phyloP scores from a whole-genome alignment of 192 early-diverging fungal genomes.

The Dissophora globulifera region DNA sequence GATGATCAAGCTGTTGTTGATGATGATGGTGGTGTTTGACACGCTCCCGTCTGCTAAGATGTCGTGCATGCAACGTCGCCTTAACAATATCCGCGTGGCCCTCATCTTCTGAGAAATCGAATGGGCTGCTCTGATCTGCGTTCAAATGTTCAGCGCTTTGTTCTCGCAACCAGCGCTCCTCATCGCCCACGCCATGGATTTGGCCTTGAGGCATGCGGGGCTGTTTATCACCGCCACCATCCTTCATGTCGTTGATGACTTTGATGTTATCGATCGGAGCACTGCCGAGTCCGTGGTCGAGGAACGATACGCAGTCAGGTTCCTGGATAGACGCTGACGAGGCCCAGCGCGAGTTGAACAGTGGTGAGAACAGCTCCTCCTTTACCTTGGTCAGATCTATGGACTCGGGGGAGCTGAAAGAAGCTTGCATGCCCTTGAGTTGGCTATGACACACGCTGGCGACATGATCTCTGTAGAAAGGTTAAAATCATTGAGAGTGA shows the following conservation, averaged over 20 bases:
- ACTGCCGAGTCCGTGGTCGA: conserved; percentile 9
- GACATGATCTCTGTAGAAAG: conserved; percentile 18
- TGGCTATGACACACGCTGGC: conserved; percentile 7
- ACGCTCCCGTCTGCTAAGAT: conserved; percentile 25
- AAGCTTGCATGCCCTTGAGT: not conserved
- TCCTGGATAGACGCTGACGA: conserved; percentile 12
- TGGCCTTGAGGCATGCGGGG: too few relatives aligned
- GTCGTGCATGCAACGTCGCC: conserved; percentile 6
- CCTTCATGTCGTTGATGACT: conserved; percentile 13
- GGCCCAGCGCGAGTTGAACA: conserved; percentile 23
- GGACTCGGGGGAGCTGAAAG: not conserved
- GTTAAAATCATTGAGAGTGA: too few relatives aligned
- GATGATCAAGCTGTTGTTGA: too few relatives aligned
- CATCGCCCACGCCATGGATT: too few relatives aligned
- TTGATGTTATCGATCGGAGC: conserved; percentile 17
- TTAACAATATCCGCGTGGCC: conserved; percentile 3
- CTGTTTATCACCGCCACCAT: too few relatives aligned
- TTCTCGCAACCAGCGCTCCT: conserved; percentile 7
- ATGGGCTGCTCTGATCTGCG: conserved; percentile 7
- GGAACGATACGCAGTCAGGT: conserved; percentile 31
- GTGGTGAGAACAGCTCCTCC: conserved; percentile 9
- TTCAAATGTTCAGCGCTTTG: not conserved
- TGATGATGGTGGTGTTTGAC: conserved; percentile 35
- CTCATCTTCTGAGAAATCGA: not conserved
- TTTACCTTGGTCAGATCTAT: conserved; percentile 3